Conservation (phyloP, 2,329 filamentous ascomycete species). For the Trichoderma koningiopsis region DNA sequence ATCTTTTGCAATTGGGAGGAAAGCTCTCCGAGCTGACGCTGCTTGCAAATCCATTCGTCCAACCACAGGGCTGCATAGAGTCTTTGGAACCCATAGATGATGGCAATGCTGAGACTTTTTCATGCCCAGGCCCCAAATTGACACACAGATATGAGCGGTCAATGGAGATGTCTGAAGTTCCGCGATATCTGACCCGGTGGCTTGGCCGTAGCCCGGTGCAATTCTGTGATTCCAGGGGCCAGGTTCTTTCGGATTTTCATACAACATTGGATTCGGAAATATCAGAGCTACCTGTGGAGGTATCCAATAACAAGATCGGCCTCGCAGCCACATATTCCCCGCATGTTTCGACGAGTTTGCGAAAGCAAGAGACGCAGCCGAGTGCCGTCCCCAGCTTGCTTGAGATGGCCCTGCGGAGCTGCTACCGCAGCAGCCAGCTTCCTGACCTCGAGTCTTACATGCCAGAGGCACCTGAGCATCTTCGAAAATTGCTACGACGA, state of each 20-base stretch:
- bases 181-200: slow-evolving; percentile 32
- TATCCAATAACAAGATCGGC: background rate
- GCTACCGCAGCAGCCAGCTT: slow-evolving; percentile 47
- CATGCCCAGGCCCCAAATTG: background rate
- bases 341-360: slow-evolving; percentile 19
- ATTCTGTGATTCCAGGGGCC: slow-evolving; percentile 36
- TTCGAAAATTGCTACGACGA: slow-evolving; percentile 45
- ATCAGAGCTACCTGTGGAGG: slow-evolving; percentile 31
- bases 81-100: background rate
- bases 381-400: slow-evolving; percentile 52
- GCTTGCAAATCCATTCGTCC: slow-evolving; percentile 65
- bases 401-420: slow-evolving; percentile 53
- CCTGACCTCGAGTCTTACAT: slow-evolving; percentile 48
- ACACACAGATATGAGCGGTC: background rate
- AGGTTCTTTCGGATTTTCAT: slow-evolving; percentile 36
- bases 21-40: slow-evolving; percentile 56
- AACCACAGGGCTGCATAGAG: slow-evolving; percentile 36
- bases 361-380: slow-evolving; percentile 28
- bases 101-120: slow-evolving; percentile 3
- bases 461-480: slow-evolving; percentile 44
- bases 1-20: slow-evolving; percentile 50
- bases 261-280: slow-evolving; percentile 31
- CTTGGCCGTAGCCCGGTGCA: slow-evolving; percentile 40
- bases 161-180: background rate
- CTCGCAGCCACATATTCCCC: slow-evolving; percentile 18